Percentiles rank a stretch among this genome's conserved stretches.
These are phyloP conservation scores for Musa balbisiana DNA, from an alignment of 202 grass and related monocot genomes.

Conservation along the genomic window DNA sequence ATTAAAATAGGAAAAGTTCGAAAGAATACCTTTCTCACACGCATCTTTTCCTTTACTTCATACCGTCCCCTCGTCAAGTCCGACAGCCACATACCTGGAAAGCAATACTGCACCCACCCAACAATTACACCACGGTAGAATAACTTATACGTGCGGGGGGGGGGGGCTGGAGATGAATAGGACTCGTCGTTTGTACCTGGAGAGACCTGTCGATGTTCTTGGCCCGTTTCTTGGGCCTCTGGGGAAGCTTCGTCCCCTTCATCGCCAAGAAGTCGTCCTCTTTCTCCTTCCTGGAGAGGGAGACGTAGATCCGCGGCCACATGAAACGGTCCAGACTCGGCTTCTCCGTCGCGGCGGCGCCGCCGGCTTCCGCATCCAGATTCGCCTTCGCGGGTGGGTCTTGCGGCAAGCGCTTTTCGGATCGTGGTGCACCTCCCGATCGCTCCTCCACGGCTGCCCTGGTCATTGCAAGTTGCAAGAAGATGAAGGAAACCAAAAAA, in stretches of 20 bases:
- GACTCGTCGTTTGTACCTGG: slow-evolving; percentile 29
- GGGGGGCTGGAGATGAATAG: slow-evolving; percentile 7
- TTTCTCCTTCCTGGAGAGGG: slow-evolving; percentile 84
- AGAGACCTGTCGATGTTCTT: slow-evolving; percentile 79
- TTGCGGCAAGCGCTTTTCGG: slow-evolving; percentile 27
- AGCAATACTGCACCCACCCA: slow-evolving; percentile 17
- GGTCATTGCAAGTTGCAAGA: slow-evolving; percentile 29
- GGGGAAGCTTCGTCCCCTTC: slow-evolving; percentile 92
- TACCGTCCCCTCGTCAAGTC: slow-evolving; percentile 18
- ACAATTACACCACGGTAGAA: not conserved
- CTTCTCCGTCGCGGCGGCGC: slow-evolving; percentile 26
- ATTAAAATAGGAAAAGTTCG: no score
- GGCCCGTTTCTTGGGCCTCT: slow-evolving; percentile 83
- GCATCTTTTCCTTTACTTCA: slow-evolving; percentile 19
- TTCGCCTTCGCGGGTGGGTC: slow-evolving; percentile 37
- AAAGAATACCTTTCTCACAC: slow-evolving; percentile 17
- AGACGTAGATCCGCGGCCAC: slow-evolving; percentile 80
- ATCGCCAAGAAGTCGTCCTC: slow-evolving; percentile 84
- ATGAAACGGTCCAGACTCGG: slow-evolving; percentile 41
- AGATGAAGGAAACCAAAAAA: not conserved
- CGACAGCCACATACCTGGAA: slow-evolving; percentile 24
- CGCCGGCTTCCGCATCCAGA: not conserved
- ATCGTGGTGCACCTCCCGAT: slow-evolving; percentile 30
- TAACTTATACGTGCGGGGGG: not conserved
- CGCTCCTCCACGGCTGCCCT: slow-evolving; percentile 59